phyloP scores from a whole-genome alignment of 805 yeast species.

The Ogataea salicorniae region DNA sequence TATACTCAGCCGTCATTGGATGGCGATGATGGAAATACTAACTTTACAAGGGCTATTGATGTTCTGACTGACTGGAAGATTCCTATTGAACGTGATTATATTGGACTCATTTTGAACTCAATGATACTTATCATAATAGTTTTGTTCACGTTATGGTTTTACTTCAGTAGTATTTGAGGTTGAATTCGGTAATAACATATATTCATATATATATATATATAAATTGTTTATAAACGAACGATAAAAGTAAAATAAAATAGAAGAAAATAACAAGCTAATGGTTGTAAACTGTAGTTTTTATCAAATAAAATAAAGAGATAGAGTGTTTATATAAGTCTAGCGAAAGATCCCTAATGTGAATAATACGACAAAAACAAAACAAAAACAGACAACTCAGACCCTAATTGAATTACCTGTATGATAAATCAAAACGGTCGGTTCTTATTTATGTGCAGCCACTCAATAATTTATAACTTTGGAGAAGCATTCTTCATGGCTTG shows the following conservation, averaged over 20 bases:
- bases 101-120: conserved; percentile 10
- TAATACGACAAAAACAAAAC: neutral
- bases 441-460: no score
- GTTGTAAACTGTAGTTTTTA: no score
- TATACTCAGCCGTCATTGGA: no score
- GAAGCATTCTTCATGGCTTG: conserved; percentile 10
- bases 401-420: neutral
- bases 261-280: no score
- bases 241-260: no score
- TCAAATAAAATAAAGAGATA: no score
- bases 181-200: no score
- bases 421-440: neutral
- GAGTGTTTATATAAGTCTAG: no score
- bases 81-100: conserved; percentile 9
- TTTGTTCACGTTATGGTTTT: conserved; percentile 12
- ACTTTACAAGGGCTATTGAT: neutral
- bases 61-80: conserved; percentile 21
- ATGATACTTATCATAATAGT: conserved; percentile 1
- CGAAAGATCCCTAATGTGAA: neutral
- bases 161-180: conserved; percentile 14
- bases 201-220: no score
- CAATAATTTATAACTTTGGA: conserved; percentile 2
- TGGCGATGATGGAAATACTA: no score
- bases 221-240: no score
- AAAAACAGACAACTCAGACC: neutral